Percentiles rank a stretch among this genome's conserved stretches.
phyloP scores from a whole-genome alignment of 2,329 filamentous ascomycete genomes.

The Didymella pinodella region DNA sequence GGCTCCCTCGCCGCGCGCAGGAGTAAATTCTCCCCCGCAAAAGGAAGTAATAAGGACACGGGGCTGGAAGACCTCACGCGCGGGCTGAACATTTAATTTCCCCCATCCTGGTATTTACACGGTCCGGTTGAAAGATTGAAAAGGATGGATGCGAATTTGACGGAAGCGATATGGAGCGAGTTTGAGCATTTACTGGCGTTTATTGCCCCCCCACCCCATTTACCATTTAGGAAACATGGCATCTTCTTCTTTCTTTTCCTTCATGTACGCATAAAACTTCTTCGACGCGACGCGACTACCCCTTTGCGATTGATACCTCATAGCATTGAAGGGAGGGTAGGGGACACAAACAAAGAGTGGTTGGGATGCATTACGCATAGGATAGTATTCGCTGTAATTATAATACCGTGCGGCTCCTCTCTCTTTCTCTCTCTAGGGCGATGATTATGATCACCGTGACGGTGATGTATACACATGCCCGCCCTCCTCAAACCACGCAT shows the following conservation, averaged over 20 bases:
- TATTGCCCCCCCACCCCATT: not conserved
- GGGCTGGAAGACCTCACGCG: conserved; percentile 39
- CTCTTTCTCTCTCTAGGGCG: too few relatives aligned
- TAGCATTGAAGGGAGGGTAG: conserved; percentile 12
- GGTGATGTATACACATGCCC: conserved; percentile 33
- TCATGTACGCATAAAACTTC: conserved; percentile 18
- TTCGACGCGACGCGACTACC: conserved; percentile 23
- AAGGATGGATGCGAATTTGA: conserved; percentile 7
- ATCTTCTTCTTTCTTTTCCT: too few relatives aligned
- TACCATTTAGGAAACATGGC: too few relatives aligned
- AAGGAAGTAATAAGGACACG: conserved; percentile 27
- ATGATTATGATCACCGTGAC: too few relatives aligned
- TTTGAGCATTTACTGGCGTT: conserved; percentile 16
- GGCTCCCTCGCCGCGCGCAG: conserved; percentile 43
- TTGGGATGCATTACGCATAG: too few relatives aligned
- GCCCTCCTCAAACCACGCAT: conserved; percentile 42
- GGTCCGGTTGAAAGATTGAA: conserved; percentile 11
- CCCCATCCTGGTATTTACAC: too few relatives aligned
- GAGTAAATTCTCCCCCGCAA: conserved; percentile 34
- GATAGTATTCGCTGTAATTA: conserved; percentile 23
- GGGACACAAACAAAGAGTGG: not conserved
- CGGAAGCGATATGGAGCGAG: conserved; percentile 5
- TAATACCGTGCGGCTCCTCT: conserved; percentile 19
- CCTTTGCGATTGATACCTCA: conserved; percentile 20
- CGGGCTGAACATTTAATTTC: conserved; percentile 34